These are phyloP conservation scores for Malus fusca DNA, from an alignment of 306 rosid genomes.

Conservation along the genomic window DNA sequence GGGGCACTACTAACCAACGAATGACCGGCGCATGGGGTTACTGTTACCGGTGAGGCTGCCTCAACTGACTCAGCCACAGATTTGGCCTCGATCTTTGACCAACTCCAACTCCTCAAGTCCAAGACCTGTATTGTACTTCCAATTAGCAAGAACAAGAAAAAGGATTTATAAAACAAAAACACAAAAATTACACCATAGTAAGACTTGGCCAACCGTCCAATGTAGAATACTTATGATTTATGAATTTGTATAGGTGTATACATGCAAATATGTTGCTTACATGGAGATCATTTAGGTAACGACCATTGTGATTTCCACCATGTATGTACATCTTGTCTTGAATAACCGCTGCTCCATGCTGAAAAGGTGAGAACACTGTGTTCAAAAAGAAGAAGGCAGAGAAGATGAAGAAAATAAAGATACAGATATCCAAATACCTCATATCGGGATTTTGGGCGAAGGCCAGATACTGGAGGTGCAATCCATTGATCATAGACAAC, in stretches of 20 bases:
- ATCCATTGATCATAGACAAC: slow-evolving; percentile 80
- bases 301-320: slow-evolving; percentile 99
- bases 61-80: slow-evolving; percentile 40
- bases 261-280: slow-evolving; percentile 42
- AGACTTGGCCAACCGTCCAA: neutral
- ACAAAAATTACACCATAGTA: neutral
- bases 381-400: slow-evolving; percentile 23
- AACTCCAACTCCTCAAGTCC: slow-evolving; percentile 85
- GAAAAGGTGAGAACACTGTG: slow-evolving; percentile 26
- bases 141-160: neutral
- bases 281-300: slow-evolving; percentile 82
- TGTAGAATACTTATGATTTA: neutral
- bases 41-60: slow-evolving; percentile 36
- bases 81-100: slow-evolving; percentile 76
- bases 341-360: slow-evolving; percentile 87
- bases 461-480: slow-evolving; percentile 66
- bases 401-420: slow-evolving; percentile 4
- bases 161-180: neutral
- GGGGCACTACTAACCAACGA: slow-evolving; percentile 65
- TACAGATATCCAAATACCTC: slow-evolving; percentile 49
- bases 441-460: slow-evolving; percentile 72
- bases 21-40: slow-evolving; percentile 80
- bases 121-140: slow-evolving; percentile 43
- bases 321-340: slow-evolving; percentile 88
- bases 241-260: slow-evolving; percentile 5